These are phyloP conservation scores for Kazachstania martiniae DNA, from an alignment of 805 yeast genomes.

Conservation along the genomic window DNA sequence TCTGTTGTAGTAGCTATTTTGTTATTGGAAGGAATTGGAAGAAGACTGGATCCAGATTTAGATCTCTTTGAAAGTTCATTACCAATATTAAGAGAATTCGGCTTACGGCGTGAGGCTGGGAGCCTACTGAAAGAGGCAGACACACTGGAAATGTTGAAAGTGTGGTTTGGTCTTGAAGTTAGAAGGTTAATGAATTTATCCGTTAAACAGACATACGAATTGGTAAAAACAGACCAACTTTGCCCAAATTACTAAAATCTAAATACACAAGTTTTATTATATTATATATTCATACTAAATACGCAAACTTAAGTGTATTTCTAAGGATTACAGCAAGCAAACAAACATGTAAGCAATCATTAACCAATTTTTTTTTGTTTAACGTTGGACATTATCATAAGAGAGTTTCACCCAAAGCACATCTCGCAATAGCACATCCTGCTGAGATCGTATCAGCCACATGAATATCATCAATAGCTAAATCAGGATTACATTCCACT, in stretches of 20 bases:
- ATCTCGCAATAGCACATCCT: constrained; percentile 83
- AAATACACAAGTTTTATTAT: no score
- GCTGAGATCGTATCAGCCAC: constrained; percentile 78
- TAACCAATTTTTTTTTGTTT: no score
- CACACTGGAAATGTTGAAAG: constrained; percentile 71
- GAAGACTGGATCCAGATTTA: constrained; percentile 85
- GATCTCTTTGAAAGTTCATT: constrained; percentile 90
- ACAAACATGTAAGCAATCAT: no score
- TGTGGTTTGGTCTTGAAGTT: constrained; percentile 85
- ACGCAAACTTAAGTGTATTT: no score
- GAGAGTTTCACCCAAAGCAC: constrained; percentile 89
- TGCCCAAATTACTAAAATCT: constrained; percentile 46
- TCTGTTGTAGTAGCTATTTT: constrained; percentile 91
- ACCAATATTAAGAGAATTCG: constrained; percentile 76
- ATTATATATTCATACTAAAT: background rate
- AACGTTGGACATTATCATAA: constrained; percentile 11
- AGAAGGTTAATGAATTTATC: constrained; percentile 79
- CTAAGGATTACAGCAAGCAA: no score
- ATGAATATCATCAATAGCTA: constrained; percentile 69
- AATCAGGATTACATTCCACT: constrained; percentile 86
- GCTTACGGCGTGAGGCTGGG: constrained; percentile 51
- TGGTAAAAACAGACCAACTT: constrained; percentile 54
- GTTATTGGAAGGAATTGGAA: constrained; percentile 86
- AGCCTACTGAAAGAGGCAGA: constrained; percentile 44
- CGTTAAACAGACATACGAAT: constrained; percentile 51